A percentile compares a stretch with the other conserved stretches of the same genome.
phyloP scores from a whole-genome alignment of 768 basidiomycete species.

The Clavulina sp. region DNA sequence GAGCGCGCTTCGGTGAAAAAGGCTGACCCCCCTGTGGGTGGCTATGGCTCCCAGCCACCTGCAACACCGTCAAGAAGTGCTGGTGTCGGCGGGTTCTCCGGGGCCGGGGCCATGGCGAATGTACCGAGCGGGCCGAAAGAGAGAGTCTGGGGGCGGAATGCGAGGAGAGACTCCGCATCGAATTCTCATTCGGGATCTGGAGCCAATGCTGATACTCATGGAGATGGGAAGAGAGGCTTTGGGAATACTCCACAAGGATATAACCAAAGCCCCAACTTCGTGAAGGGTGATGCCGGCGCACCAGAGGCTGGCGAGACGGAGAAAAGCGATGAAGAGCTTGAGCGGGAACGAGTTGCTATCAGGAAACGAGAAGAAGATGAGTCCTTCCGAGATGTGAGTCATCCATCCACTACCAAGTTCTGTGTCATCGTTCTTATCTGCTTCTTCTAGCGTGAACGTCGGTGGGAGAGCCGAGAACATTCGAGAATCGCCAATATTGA shows the following conservation, averaged over 20 bases:
- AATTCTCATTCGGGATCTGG: slow-evolving; percentile 11
- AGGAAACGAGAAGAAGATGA: slow-evolving; percentile 64
- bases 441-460: slow-evolving; percentile 57
- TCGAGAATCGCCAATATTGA: slow-evolving; percentile 61
- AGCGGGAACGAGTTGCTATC: slow-evolving; percentile 60
- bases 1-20: slow-evolving; percentile 86
- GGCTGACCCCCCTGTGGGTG: slow-evolving; percentile 48
- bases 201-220: slow-evolving; percentile 6
- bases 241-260: slow-evolving; percentile 62
- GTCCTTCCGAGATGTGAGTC: slow-evolving; percentile 70
- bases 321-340: slow-evolving; percentile 80
- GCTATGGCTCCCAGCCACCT: background rate
- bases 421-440: slow-evolving; percentile 5
- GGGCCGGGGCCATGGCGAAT: background rate
- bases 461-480: slow-evolving; percentile 84
- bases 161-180: slow-evolving; percentile 27
- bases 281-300: slow-evolving; percentile 26
- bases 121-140: slow-evolving; percentile 57
- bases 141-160: slow-evolving; percentile 68
- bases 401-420: background rate
- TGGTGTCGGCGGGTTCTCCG: slow-evolving; percentile 6
- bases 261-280: slow-evolving; percentile 66
- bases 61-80: background rate
- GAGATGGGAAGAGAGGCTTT: slow-evolving; percentile 26
- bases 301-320: slow-evolving; percentile 16